Conservation (phyloP, 306 rosid genomes). For the barrel medic (Medicago truncatula) region DNA sequence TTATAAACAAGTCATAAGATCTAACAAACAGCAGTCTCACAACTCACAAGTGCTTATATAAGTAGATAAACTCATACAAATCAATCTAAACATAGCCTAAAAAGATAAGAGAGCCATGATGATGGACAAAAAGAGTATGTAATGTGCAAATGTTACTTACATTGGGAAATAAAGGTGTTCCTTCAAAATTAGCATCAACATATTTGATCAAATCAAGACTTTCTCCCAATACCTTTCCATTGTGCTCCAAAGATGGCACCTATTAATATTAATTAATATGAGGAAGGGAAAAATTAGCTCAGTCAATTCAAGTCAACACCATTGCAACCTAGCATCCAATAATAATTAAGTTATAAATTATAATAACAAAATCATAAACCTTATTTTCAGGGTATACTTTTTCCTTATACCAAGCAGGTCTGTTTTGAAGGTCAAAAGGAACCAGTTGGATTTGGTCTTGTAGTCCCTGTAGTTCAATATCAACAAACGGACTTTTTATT, state of each 20-base stretch:
- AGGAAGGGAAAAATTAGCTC: conserved; percentile 1
- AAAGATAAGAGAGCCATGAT: too few species aligned
- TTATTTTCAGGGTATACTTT: conserved; percentile 78
- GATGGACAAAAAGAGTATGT: not conserved
- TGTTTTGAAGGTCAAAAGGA: conserved; percentile 60
- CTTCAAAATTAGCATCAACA: conserved; percentile 61
- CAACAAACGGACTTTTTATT: not conserved
- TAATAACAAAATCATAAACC: conserved; percentile 36
- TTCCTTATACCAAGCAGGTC: conserved; percentile 95
- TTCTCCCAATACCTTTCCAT: conserved; percentile 80
- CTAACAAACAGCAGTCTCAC: too few species aligned
- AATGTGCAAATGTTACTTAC: conserved; percentile 49
- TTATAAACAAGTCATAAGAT: too few species aligned
- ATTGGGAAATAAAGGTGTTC: conserved; percentile 60
- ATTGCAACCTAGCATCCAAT: too few species aligned
- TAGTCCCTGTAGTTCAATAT: conserved; percentile 58
- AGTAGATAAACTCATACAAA: not conserved
- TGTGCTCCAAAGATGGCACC: conserved; percentile 94
- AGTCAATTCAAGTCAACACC: not conserved
- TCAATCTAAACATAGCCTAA: too few species aligned
- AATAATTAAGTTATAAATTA: too few species aligned
- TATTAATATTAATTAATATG: too few species aligned
- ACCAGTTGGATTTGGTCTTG: conserved; percentile 75
- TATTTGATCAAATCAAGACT: conserved; percentile 88
- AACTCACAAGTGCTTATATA: too few species aligned